Percentiles rank a stretch among this genome's conserved stretches.
Conservation (phyloP, 257 asterid species). For the Solanum gandarillasii region DNA sequence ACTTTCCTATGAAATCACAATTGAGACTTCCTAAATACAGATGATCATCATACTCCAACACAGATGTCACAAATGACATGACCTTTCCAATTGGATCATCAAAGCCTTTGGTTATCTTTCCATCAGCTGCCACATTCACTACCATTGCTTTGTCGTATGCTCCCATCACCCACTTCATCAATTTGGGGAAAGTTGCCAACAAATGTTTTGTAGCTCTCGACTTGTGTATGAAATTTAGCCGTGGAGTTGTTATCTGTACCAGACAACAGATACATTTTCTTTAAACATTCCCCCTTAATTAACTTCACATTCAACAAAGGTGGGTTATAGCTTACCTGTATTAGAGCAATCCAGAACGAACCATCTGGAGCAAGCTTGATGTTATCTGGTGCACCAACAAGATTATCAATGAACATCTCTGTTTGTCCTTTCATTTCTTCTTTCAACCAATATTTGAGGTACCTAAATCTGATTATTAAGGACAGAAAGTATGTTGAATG, state of each 20-base stretch:
- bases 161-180: background rate
- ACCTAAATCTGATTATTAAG: constrained; percentile 37
- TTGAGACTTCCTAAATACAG: constrained; percentile 55
- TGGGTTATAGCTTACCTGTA: constrained; percentile 23
- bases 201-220: constrained; percentile 21
- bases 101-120: constrained; percentile 35
- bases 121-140: constrained; percentile 45
- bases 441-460: constrained; percentile 52
- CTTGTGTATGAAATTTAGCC: constrained; percentile 24
- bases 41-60: constrained; percentile 50
- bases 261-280: background rate
- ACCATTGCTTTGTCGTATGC: constrained; percentile 27
- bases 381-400: constrained; percentile 57
- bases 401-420: constrained; percentile 45
- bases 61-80: constrained; percentile 54
- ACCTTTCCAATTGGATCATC: constrained; percentile 60
- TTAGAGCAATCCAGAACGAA: constrained; percentile 58
- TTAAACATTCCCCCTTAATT: background rate
- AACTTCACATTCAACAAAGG: background rate
- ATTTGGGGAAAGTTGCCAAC: constrained; percentile 7
- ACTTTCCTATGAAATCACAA: constrained; percentile 47
- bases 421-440: constrained; percentile 37
- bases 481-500: background rate
- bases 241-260: constrained; percentile 16
- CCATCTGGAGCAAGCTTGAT: constrained; percentile 75